A percentile compares a stretch with the other conserved stretches of the same genome.
Conservation (phyloP, 2,329 filamentous ascomycete genomes). For the Aspergillus chevalieri region DNA sequence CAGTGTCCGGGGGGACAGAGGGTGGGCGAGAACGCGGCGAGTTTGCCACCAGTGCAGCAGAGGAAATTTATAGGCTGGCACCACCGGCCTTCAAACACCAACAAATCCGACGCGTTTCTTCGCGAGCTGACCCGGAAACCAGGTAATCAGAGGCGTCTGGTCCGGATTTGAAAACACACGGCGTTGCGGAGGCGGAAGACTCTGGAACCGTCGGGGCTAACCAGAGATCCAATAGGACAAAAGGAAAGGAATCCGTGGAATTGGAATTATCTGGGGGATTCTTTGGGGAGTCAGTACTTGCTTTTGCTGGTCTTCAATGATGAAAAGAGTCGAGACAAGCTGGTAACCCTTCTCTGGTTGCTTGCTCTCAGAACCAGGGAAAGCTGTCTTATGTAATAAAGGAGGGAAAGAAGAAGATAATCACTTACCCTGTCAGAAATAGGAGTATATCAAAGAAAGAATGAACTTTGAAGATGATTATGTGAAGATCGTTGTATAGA, state of each 20-base stretch:
- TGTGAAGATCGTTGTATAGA: no score
- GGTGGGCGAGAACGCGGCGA: background rate
- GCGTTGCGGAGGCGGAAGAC: background rate
- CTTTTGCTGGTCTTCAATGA: no score
- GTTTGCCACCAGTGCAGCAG: conserved; percentile 23
- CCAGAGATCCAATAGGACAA: background rate
- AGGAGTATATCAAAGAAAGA: no score
- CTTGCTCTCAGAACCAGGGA: no score
- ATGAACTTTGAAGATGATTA: no score
- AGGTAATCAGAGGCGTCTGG: conserved; percentile 15
- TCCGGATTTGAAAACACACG: conserved; percentile 1
- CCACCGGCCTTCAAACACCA: conserved; percentile 9
- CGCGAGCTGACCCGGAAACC: background rate
- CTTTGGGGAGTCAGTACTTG: background rate
- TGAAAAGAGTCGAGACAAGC: no score
- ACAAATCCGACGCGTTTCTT: conserved; percentile 13
- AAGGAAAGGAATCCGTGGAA: background rate
- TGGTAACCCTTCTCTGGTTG: no score
- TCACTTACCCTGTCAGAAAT: no score
- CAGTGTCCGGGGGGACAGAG: conserved; percentile 7
- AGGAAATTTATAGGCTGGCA: conserved; percentile 24
- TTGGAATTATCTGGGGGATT: background rate
- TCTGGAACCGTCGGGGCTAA: background rate
- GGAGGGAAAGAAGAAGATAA: no score
- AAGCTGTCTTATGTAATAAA: no score